Evolutionary conservation across 441 rosid genomes (phyloP).

Genomic region (Erysimum cheiri): DNA sequence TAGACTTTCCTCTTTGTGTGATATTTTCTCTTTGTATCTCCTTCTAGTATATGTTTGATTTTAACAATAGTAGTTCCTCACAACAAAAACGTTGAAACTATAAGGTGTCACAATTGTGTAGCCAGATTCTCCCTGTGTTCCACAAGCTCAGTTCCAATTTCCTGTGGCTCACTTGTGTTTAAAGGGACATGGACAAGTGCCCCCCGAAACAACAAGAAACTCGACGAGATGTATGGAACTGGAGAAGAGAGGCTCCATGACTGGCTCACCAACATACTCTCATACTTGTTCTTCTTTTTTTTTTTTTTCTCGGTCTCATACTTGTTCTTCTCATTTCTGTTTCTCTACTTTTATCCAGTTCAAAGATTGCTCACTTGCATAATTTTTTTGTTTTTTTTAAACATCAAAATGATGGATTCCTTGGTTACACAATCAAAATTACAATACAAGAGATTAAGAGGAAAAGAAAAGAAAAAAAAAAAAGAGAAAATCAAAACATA

Average conservation of each 20-base stretch:
- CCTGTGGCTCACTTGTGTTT: neutral
- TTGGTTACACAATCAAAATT: constrained; percentile 43
- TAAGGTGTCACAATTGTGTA: neutral
- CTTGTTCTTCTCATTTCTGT: too few species aligned
- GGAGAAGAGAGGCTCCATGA: constrained; percentile 52
- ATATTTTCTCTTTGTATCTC: too few species aligned
- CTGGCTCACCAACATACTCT: constrained; percentile 48
- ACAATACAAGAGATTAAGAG: constrained; percentile 38
- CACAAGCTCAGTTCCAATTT: neutral
- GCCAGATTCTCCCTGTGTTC: neutral
- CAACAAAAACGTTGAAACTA: too few species aligned
- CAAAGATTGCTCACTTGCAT: constrained; percentile 2
- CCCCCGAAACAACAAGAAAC: constrained; percentile 48
- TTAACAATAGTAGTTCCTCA: too few species aligned
- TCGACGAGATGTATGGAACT: constrained; percentile 78
- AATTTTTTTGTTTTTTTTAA: neutral
- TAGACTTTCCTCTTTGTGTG: too few species aligned
- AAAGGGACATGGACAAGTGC: neutral
- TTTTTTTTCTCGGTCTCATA: too few species aligned
- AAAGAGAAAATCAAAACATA: constrained; percentile 26
- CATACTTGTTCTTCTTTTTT: neutral
- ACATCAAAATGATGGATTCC: constrained; percentile 27
- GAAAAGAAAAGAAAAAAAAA: neutral
- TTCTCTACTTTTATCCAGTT: neutral
- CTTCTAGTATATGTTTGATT: too few species aligned